Conservation (phyloP, 2,329 filamentous ascomycete species). For the Endothia cerciana region DNA sequence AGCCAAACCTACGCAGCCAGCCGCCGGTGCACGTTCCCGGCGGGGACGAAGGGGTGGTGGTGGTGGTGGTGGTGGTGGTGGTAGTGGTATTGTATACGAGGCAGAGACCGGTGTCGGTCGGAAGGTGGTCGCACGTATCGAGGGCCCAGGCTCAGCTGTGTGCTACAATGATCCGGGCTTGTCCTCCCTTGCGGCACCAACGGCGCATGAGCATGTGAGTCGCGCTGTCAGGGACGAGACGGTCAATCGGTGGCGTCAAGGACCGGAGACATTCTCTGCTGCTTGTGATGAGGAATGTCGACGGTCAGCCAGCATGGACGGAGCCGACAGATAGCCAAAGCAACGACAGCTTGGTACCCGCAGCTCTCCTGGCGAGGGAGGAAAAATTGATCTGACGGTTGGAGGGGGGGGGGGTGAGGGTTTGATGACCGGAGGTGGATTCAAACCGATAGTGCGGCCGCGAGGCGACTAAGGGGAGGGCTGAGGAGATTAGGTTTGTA, state of each 20-base stretch:
- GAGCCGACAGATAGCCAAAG: not conserved
- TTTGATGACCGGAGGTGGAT: constrained; percentile 29
- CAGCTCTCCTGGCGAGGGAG: constrained; percentile 6
- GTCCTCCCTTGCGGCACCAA: constrained; percentile 26
- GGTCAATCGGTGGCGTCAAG: not conserved
- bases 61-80: not conserved
- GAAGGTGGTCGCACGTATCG: constrained; percentile 24
- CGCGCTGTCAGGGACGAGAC: constrained; percentile 2
- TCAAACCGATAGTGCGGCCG: constrained; percentile 26
- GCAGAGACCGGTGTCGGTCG: constrained; percentile 23
- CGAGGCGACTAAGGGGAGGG: constrained; percentile 29
- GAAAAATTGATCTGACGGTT: not conserved
- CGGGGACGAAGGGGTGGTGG: not conserved
- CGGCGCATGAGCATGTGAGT: constrained; percentile 21
- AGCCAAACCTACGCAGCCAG: constrained; percentile 28
- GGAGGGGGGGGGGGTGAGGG: not conserved
- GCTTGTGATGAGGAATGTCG: not conserved
- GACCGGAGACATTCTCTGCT: constrained; percentile 15
- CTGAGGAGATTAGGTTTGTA: constrained; percentile 30
- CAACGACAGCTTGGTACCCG: not conserved
- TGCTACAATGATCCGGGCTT: constrained; percentile 21
- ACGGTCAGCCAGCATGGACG: not conserved
- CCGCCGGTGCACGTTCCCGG: constrained; percentile 26
- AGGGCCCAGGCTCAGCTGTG: constrained; percentile 26
- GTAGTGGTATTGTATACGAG: constrained; percentile 11